Evolutionary conservation across 495 filamentous ascomycete species (phyloP).

Genomic region (Filosporella fistucella): DNA sequence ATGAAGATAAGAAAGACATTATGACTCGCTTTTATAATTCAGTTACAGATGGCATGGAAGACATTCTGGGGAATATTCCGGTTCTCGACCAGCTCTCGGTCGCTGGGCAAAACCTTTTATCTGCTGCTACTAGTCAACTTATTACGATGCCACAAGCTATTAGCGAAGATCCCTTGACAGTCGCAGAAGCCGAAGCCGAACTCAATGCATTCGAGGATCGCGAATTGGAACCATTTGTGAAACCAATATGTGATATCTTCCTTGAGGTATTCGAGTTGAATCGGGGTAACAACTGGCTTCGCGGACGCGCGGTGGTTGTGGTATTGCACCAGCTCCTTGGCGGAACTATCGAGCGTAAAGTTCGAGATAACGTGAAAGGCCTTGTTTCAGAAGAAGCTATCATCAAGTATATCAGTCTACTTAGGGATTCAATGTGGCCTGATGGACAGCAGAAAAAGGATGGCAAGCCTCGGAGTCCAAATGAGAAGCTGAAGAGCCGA

Average conservation of each 20-base stretch:
- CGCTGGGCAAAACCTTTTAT: conserved; percentile 88
- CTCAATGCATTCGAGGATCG: conserved; percentile 88
- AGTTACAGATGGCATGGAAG: conserved; percentile 96
- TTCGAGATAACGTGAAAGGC: conserved; percentile 71
- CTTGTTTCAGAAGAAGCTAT: conserved; percentile 74
- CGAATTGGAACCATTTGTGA: conserved; percentile 91
- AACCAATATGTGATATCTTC: conserved; percentile 97
- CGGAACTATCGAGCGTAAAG: conserved; percentile 94
- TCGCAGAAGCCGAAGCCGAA: conserved; percentile 91
- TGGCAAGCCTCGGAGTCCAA: conserved; percentile 51
- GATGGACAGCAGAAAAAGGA: conserved; percentile 47
- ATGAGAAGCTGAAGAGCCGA: conserved; percentile 65
- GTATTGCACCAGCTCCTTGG: conserved; percentile 77
- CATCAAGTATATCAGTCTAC: conserved; percentile 64
- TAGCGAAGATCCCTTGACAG: conserved; percentile 57
- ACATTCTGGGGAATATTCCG: conserved; percentile 91
- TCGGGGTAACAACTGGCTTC: conserved; percentile 87
- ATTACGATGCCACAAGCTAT: conserved; percentile 43
- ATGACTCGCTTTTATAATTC: conserved; percentile 94
- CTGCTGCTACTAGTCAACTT: conserved; percentile 77
- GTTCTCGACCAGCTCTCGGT: conserved; percentile 92
- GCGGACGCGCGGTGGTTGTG: conserved; percentile 91
- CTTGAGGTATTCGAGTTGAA: conserved; percentile 95
- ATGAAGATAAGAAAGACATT: conserved; percentile 75
- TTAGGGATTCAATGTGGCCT: conserved; percentile 78